phyloP scores from a whole-genome alignment of 805 yeast genomes.

The Cyberlindnera euphorbiiphila region DNA sequence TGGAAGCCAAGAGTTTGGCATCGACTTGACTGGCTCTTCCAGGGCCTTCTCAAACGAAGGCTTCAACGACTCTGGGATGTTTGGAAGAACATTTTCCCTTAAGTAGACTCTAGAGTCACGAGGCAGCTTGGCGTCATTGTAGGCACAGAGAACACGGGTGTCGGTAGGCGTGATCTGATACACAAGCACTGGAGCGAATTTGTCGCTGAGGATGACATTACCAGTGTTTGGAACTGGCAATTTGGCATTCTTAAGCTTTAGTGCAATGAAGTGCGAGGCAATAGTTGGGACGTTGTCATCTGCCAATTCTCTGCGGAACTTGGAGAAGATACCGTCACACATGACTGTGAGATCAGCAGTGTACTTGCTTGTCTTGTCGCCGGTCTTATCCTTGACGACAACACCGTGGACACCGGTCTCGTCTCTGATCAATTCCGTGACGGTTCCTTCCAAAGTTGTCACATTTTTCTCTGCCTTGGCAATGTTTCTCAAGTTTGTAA shows the following conservation, averaged over 20 bases:
- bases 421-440: constrained; percentile 58
- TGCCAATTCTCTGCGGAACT: constrained; percentile 73
- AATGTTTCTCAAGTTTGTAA: constrained; percentile 69
- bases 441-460: constrained; percentile 78
- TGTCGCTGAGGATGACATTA: constrained; percentile 77
- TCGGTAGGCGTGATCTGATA: constrained; percentile 83
- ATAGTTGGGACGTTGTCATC: constrained; percentile 59
- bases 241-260: constrained; percentile 69
- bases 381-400: constrained; percentile 46
- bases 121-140: constrained; percentile 71
- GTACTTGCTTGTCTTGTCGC: constrained; percentile 36
- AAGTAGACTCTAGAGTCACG: constrained; percentile 62
- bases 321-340: constrained; percentile 94
- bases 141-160: constrained; percentile 87
- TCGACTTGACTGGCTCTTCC: constrained; percentile 59
- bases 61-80: constrained; percentile 58
- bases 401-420: constrained; percentile 70
- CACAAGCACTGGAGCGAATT: constrained; percentile 81
- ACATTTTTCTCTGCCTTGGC: constrained; percentile 70
- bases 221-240: constrained; percentile 77
- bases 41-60: constrained; percentile 72
- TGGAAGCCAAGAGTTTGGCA: constrained; percentile 92
- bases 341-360: constrained; percentile 65
- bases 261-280: constrained; percentile 84
- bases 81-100: constrained; percentile 54